phyloP scores from a whole-genome alignment of 352 stramenopile species.

The Globisporangium parvum region DNA sequence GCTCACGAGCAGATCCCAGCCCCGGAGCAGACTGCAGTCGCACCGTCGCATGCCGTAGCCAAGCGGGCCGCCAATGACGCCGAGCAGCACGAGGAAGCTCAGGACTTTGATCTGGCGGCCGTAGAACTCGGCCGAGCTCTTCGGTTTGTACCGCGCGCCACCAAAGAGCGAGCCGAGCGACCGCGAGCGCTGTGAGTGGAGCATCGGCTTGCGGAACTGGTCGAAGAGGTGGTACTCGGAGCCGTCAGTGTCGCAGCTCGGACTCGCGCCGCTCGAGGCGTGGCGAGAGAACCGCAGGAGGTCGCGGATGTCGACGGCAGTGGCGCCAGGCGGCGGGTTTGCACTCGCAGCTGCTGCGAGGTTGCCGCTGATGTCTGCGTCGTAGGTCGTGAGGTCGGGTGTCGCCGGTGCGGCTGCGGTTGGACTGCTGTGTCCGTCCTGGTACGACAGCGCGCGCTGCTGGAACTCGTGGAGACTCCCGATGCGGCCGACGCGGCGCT shows the following conservation, averaged over 20 bases:
- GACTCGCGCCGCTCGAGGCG: conserved; percentile 11
- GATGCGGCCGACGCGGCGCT: conserved; percentile 66
- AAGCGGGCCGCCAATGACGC: conserved; percentile 72
- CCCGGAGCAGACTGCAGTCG: neutral
- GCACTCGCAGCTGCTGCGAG: neutral
- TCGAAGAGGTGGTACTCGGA: conserved; percentile 29
- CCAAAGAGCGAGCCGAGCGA: conserved; percentile 64
- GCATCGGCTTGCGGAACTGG: conserved; percentile 9
- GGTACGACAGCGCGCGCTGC: conserved; percentile 62
- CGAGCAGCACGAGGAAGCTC: conserved; percentile 72
- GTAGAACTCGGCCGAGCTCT: conserved; percentile 44
- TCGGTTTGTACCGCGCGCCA: conserved; percentile 30
- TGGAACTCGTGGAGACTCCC: conserved; percentile 80
- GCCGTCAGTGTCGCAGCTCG: conserved; percentile 11
- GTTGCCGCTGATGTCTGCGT: neutral
- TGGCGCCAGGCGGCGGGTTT: neutral
- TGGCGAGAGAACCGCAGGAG: conserved; percentile 13
- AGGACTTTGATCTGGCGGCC: conserved; percentile 60
- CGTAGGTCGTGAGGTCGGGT: conserved; percentile 16
- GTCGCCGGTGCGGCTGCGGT: conserved; percentile 4
- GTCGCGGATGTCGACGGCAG: conserved; percentile 13
- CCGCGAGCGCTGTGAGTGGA: conserved; percentile 32
- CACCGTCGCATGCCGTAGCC: conserved; percentile 59
- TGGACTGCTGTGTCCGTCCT: conserved; percentile 17
- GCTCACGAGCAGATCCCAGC: too few species aligned